Percentiles rank a stretch among this genome's conserved stretches.
phyloP scores from a whole-genome alignment of 768 basidiomycete species.

The Phylloporus sp. region DNA sequence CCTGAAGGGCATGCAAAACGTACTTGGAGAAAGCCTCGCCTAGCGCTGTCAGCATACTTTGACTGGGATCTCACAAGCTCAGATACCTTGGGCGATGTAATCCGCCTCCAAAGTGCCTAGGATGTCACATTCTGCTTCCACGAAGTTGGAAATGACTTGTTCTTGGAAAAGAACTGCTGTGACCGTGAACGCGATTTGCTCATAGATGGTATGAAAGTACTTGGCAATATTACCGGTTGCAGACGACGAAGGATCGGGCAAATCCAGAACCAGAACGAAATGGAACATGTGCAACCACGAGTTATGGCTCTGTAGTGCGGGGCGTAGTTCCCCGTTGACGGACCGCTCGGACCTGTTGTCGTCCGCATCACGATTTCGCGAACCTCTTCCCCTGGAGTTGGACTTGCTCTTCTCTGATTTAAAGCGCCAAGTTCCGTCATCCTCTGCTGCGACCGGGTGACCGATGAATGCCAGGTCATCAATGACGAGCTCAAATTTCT shows the following conservation, averaged over 20 bases:
- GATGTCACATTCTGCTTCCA: slow-evolving; percentile 73
- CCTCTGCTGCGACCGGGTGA: slow-evolving; percentile 82
- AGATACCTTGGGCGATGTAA: slow-evolving; percentile 62
- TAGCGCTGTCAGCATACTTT: slow-evolving; percentile 25
- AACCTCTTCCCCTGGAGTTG: slow-evolving; percentile 52
- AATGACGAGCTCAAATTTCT: slow-evolving; percentile 88
- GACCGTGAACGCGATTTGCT: slow-evolving; percentile 82
- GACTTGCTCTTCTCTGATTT: slow-evolving; percentile 54
- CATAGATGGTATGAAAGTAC: slow-evolving; percentile 84
- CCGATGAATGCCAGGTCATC: slow-evolving; percentile 93
- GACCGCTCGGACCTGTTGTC: slow-evolving; percentile 31
- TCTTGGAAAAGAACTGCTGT: slow-evolving; percentile 92
- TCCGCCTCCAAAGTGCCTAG: slow-evolving; percentile 69
- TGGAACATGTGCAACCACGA: slow-evolving; percentile 76
- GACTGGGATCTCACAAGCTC: slow-evolving; percentile 25
- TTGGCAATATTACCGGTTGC: slow-evolving; percentile 69
- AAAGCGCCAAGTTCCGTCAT: slow-evolving; percentile 72
- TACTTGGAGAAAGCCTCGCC: slow-evolving; percentile 58
- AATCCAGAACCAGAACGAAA: slow-evolving; percentile 80
- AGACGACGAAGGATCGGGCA: slow-evolving; percentile 85
- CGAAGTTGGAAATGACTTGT: slow-evolving; percentile 81
- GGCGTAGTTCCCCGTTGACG: slow-evolving; percentile 34
- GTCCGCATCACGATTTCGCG: slow-evolving; percentile 39
- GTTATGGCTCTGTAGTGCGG: slow-evolving; percentile 24
- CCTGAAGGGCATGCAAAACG: slow-evolving; percentile 50